Percentiles rank a stretch among this genome's conserved stretches.
Evolutionary conservation across 2,329 filamentous ascomycete species (phyloP).

Genomic region (Phialophora verrucosa): DNA sequence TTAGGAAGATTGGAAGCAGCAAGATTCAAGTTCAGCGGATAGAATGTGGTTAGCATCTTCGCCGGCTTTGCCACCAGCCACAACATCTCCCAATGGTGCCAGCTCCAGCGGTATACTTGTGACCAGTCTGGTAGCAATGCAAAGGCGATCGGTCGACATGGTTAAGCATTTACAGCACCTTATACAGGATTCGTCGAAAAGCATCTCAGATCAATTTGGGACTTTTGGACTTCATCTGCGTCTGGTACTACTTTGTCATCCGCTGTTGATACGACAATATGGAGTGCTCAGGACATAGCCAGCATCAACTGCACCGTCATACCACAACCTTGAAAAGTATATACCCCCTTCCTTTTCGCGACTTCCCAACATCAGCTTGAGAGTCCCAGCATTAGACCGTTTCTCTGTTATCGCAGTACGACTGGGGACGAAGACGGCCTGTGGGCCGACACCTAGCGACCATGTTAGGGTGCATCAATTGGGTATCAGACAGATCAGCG

Average conservation of each 20-base stretch:
- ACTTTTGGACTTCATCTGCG: not conserved
- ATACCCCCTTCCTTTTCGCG: not conserved
- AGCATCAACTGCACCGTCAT: not conserved
- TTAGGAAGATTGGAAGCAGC: constrained; percentile 84
- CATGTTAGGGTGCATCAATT: not conserved
- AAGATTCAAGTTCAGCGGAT: constrained; percentile 79
- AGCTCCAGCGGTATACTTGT: not conserved
- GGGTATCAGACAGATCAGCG: not conserved
- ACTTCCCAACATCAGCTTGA: not conserved
- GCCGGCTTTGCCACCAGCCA: not conserved
- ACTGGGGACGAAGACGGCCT: not conserved
- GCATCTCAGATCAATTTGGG: not conserved
- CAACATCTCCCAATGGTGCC: not conserved
- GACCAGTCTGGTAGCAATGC: not conserved
- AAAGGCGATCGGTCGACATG: not conserved
- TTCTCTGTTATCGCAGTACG: not conserved
- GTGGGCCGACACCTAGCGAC: not conserved
- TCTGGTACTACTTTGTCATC: not conserved
- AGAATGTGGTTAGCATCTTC: constrained; percentile 21
- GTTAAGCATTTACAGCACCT: not conserved
- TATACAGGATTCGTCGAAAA: not conserved
- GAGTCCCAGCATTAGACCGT: not conserved
- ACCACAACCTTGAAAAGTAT: not conserved
- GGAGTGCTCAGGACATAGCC: not conserved
- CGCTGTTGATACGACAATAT: not conserved